Evolutionary conservation across 2,329 filamentous ascomycete species (phyloP).

Genomic region (Fusarium pilosicola): DNA sequence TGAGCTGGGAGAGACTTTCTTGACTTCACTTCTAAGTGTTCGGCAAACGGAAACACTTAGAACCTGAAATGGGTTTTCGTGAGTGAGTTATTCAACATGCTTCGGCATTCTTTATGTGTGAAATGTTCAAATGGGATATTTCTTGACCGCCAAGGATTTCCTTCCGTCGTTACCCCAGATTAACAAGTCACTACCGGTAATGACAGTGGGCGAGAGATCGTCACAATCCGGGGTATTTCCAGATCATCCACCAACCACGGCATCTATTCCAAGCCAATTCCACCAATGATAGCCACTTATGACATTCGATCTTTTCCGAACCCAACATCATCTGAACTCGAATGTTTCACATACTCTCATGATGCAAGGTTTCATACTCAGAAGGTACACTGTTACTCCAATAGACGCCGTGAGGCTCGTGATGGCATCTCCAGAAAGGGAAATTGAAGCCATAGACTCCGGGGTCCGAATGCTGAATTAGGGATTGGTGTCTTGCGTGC

Average conservation of each 20-base stretch:
- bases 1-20: not conserved
- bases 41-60: not conserved
- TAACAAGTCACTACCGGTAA: not conserved
- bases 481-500: not conserved
- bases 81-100: not conserved
- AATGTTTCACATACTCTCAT: constrained; percentile 12
- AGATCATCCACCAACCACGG: constrained; percentile 30
- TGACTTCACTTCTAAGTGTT: not conserved
- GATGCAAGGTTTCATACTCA: not conserved
- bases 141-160: not conserved
- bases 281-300: constrained; percentile 4
- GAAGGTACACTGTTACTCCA: not conserved
- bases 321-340: not conserved
- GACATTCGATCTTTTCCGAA: not conserved
- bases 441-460: not conserved
- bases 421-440: constrained; percentile 1
- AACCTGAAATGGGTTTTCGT: too few species aligned
- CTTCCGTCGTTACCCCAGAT: not conserved
- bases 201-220: constrained; percentile 12
- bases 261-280: not conserved
- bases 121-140: fast-evolving
- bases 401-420: not conserved
- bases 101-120: fast-evolving
- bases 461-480: constrained; percentile 10
- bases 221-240: not conserved